phyloP scores from a whole-genome alignment of 202 grass and related monocot genomes.

The Setaria italica region DNA sequence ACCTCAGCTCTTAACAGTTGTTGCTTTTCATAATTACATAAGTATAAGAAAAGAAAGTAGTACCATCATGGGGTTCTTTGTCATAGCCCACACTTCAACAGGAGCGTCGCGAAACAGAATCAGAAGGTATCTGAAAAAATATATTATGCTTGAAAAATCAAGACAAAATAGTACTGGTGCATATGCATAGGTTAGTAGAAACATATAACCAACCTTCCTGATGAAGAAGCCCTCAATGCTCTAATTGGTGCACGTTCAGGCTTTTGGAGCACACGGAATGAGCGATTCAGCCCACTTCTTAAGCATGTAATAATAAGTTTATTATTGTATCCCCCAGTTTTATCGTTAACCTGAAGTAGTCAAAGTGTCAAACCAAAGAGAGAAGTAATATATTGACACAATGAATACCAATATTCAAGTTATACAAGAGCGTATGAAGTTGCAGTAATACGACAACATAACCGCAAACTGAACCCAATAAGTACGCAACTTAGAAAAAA shows the following conservation, averaged over 20 bases:
- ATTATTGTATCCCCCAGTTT: constrained; percentile 89
- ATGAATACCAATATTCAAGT: constrained; percentile 30
- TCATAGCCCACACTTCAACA: constrained; percentile 99
- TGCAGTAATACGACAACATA: not conserved
- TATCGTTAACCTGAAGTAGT: constrained; percentile 82
- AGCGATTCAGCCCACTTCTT: constrained; percentile 95
- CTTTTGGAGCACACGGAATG: constrained; percentile 94
- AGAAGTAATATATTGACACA: constrained; percentile 8
- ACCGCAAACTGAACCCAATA: not conserved
- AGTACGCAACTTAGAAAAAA: not conserved
- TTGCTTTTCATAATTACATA: constrained; percentile 40
- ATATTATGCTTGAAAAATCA: constrained; percentile 44
- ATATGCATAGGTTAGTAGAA: constrained; percentile 28
- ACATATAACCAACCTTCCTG: constrained; percentile 77
- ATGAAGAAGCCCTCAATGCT: constrained; percentile 96
- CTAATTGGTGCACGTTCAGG: constrained; percentile 95
- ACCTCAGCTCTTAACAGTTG: not conserved
- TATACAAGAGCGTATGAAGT: constrained; percentile 4
- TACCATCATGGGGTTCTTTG: constrained; percentile 99
- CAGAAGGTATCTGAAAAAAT: constrained; percentile 80
- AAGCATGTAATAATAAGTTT: constrained; percentile 91
- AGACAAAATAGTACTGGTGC: constrained; percentile 10
- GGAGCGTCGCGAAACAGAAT: constrained; percentile 99
- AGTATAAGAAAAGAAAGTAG: constrained; percentile 44
- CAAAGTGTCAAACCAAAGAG: constrained; percentile 35